Evolutionary conservation across 768 basidiomycete species (phyloP), one percentile per base, ranked within the genome.

Genomic region (Leccinum boreale): DNA sequence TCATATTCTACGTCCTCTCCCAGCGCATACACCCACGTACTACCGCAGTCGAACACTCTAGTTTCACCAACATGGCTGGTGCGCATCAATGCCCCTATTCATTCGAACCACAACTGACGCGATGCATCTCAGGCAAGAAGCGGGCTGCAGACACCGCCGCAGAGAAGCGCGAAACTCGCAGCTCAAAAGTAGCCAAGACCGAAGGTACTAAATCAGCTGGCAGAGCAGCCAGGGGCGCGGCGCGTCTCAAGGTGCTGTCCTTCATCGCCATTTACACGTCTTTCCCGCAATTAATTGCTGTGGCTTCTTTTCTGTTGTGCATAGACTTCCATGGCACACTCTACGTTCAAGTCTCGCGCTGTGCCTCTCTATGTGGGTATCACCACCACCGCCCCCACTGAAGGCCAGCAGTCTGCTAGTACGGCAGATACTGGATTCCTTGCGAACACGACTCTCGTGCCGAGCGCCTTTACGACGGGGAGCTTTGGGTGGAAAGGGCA

Each of bases 401-500:
- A 69, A 33, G 64, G 70, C 29, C 67, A 74, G 23, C 69, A 67
- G 19, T 60, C 75, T 11, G 62, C 66, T 5, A 29, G 29, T 29
- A 64, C 73, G 4, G 71, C 68, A 4, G 90, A 90, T 70, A 77
- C 83, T 26, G 89, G 87, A 10, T 78, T 81, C 67, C 75, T 91
- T 60, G 83, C 82, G 15, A 78, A 73, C 44, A 68, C 85, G 21
- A 79, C 81, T 0, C 77, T 91, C 7, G 62, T 79, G 4, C 82
- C 91, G 2, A 80, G 73, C 57, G 76, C 81, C 39, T 91, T 93
- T 71, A 65, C 76, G 14, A 90, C 89, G 0, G 89, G 90, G 11
- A 89, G 87, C 67, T 90, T 87, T 68, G 91, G 92, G 17, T 93
- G 91, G 91, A 92, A 91, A 69, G 90, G 86, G 2, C 81, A 72